Evolutionary conservation across 208 protist species (phyloP).

Genomic region (Crithidia fasciculata): DNA sequence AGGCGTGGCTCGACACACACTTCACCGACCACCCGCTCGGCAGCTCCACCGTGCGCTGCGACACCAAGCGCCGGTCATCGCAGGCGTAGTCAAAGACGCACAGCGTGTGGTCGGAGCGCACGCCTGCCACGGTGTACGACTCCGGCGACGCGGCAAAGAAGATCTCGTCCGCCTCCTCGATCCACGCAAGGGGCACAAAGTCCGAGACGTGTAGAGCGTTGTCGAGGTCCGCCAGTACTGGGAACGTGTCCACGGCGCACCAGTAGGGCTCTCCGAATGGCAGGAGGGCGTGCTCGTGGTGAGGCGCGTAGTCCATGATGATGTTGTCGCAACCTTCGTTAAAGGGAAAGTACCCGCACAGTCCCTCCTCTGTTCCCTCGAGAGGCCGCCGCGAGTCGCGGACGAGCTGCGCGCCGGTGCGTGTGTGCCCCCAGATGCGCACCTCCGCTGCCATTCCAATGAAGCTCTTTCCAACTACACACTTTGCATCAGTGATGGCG

Average conservation of each 20-base stretch:
- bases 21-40: slow-evolving; percentile 42
- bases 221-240: slow-evolving; percentile 35
- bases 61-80: slow-evolving; percentile 39
- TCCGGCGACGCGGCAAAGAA: slow-evolving; percentile 65
- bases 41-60: slow-evolving; percentile 61
- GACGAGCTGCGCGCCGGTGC: slow-evolving; percentile 60
- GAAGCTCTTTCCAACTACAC: slow-evolving; percentile 76
- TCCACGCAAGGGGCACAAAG: slow-evolving; percentile 72
- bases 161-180: slow-evolving; percentile 54
- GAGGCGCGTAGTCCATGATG: slow-evolving; percentile 70
- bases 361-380: slow-evolving; percentile 49
- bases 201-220: slow-evolving; percentile 52
- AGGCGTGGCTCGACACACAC: slow-evolving; percentile 51
- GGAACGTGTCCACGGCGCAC: slow-evolving; percentile 57
- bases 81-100: slow-evolving; percentile 66
- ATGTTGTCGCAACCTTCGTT: slow-evolving; percentile 80
- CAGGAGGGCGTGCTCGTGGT: slow-evolving; percentile 66
- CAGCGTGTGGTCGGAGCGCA: slow-evolving; percentile 55
- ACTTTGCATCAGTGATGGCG: slow-evolving; percentile 65
- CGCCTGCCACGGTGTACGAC: slow-evolving; percentile 50
- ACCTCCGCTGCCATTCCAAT: slow-evolving; percentile 84
- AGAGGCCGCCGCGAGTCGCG: slow-evolving; percentile 75
- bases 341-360: slow-evolving; percentile 84
- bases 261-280: slow-evolving; percentile 54
- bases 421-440: slow-evolving; percentile 75